phyloP scores from a whole-genome alignment of 192 early-diverging fungal species.

The Mortierella claussenii region DNA sequence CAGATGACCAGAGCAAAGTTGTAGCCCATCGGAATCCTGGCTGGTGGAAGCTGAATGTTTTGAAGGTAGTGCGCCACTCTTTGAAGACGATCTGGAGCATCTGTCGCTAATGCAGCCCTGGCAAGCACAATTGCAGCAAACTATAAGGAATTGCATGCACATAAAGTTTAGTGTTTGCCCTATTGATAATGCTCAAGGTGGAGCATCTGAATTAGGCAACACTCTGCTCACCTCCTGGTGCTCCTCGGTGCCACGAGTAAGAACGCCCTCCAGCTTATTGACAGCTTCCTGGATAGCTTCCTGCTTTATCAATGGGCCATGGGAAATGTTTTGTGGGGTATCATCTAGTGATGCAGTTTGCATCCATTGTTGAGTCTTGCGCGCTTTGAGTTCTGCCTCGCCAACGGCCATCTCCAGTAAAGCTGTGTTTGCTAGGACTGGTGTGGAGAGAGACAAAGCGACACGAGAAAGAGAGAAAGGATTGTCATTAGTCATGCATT shows the following conservation, averaged over 20 bases:
- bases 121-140: slow-evolving; percentile 47
- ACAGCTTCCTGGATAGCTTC: slow-evolving; percentile 33
- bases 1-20: slow-evolving; percentile 70
- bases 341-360: slow-evolving; percentile 19
- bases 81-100: slow-evolving; percentile 43
- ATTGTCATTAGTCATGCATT: neutral
- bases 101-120: slow-evolving; percentile 40
- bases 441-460: no score
- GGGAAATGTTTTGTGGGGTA: slow-evolving; percentile 27
- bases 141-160: neutral
- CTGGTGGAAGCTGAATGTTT: slow-evolving; percentile 54
- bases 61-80: slow-evolving; percentile 48
- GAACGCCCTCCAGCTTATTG: slow-evolving; percentile 20
- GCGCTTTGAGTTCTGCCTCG: slow-evolving; percentile 26
- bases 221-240: slow-evolving; percentile 38
- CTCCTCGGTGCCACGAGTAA: slow-evolving; percentile 35
- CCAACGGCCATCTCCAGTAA: slow-evolving; percentile 40
- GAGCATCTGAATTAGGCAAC: no score
- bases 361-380: slow-evolving; percentile 21
- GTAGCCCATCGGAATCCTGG: slow-evolving; percentile 62
- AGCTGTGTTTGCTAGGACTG: slow-evolving; percentile 41
- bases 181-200: no score
- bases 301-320: slow-evolving; percentile 14
- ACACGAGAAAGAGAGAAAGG: neutral
- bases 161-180: no score